Conservation (phyloP, 768 basidiomycete species). For the Hemileccinum rubropunctum region DNA sequence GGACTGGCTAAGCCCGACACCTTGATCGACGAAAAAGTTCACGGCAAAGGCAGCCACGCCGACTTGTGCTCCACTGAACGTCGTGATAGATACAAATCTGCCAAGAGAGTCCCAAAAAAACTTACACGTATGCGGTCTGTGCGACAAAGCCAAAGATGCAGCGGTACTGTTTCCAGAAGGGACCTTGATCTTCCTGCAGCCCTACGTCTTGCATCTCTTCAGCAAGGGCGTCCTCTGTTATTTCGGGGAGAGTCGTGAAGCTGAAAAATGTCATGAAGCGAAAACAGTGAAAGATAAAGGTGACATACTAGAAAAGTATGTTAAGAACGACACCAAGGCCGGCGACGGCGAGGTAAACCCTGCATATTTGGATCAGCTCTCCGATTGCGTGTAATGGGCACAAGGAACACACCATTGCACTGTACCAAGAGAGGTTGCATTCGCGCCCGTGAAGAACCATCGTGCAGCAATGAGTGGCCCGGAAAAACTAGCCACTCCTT, state of each 20-base stretch:
- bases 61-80: slow-evolving; percentile 58
- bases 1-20: slow-evolving; percentile 48
- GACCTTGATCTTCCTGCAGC: slow-evolving; percentile 39
- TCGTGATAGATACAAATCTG: background rate
- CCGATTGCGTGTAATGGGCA: background rate
- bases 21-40: slow-evolving; percentile 67
- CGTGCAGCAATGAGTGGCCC: slow-evolving; percentile 74
- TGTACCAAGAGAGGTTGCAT: slow-evolving; percentile 58
- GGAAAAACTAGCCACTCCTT: slow-evolving; percentile 70
- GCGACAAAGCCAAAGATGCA: slow-evolving; percentile 73
- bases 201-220: slow-evolving; percentile 46
- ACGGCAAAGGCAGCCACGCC: slow-evolving; percentile 66
- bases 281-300: background rate
- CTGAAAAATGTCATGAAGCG: slow-evolving; percentile 28
- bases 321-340: slow-evolving; percentile 62
- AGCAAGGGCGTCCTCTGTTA: slow-evolving; percentile 62
- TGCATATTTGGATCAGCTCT: slow-evolving; percentile 19
- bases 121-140: slow-evolving; percentile 65
- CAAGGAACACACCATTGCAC: slow-evolving; percentile 53
- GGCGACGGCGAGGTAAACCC: slow-evolving; percentile 65
- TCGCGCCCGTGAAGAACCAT: slow-evolving; percentile 70
- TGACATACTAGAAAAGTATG: slow-evolving; percentile 57
- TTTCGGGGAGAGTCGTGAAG: slow-evolving; percentile 67
- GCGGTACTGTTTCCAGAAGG: slow-evolving; percentile 69
- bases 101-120: slow-evolving; percentile 7